Evolutionary conservation across 2,329 filamentous ascomycete genomes (phyloP), one percentile per base, ranked within the genome.

Genomic region (Sporothrix globosa): DNA sequence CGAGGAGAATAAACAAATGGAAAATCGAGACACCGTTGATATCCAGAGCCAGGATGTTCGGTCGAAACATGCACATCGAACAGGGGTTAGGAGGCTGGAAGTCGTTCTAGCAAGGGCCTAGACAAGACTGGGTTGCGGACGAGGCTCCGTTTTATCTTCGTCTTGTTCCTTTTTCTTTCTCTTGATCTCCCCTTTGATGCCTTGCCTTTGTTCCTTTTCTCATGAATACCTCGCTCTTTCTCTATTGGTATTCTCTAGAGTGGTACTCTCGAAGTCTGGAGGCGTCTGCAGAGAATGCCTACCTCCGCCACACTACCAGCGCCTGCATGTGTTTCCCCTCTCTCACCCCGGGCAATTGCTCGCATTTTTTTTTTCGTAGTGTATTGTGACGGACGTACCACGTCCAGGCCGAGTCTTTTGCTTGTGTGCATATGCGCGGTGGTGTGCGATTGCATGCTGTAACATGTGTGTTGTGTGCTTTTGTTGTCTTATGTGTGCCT

Each of bases 311-410:
- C 53, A 58, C 66, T 68, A 68, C 34, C 66, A 56, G 34, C 21
- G 34, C n/a, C 41, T 13, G 41, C 14, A 44, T 44, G 11, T 44
- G 13, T 24, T 7, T 54, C 30, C 41, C 30, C 39, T n/a, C 13
- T 21, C 10, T 67, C 19, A 7, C 48, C 27, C 69, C 61, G 65
- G 63, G 13, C 53, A 70, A 61, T 70, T 70, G 69, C 44, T 70
- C 69, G 65, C 61, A 39, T 54, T 70, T 70, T 54, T 70, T 70
- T 46, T 53, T 53, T 13, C 44, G 63, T 34, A 66, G 63, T 46
- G 41, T 63, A 19, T n/a, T 19, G 41, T 14, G 34, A 46, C 41
- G 41, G 41, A 46, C 30, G 30, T 44, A 44, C 41, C 11, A 44
- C 41, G 4, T 14, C n/a, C 24, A 65, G 24, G n/a, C 21, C 44